Evolutionary conservation across 768 basidiomycete species (phyloP), one percentile per base, ranked within the genome.

Genomic region (Gymnopilus junonius): DNA sequence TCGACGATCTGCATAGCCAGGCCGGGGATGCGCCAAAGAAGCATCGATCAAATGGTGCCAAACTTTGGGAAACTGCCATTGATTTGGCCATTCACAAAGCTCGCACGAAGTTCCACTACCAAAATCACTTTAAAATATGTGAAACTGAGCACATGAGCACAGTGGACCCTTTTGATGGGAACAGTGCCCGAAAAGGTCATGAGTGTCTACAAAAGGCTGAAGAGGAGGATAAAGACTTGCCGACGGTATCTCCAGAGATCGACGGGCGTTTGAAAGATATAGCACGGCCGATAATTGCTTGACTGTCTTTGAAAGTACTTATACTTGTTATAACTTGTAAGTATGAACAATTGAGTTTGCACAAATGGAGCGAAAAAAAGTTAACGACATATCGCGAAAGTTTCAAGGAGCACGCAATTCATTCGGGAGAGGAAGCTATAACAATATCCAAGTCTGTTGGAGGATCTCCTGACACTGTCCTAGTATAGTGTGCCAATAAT

Each of bases 121-220:
- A 76, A 65, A 80, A 87, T 57, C 80, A 87, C 54, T 77, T 93
- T 65, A 82, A 83, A 58, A 80, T 93, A 25, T 80, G 85, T 11
- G 77, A 79, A 35, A 80, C 83, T 40, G 91, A 94, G 73, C 88
- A 94, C 70, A 93, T 95, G 93, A 87, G 84, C 65, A 71, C 69
- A 7, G 87, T 95, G 0, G 94, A 97, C 72, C 83, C 83, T 46
- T 91, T 87, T 71, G 88, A 93, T 67, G 91, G 91, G 40, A 68
- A 76, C 57, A 76, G 74, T 54, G 75, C 77, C 34, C 75, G 85
- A 40, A 76, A 70, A 65, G 83, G 82, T 48, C 55, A 67, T 42
- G 66, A 67, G 56, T 64, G 69, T 62, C 50, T 35, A 20, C 65
- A 65, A 43, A 63, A 43, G 58, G 57, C 63, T 58, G 66, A n/a